Conservation (phyloP, 805 yeast genomes). For the Nakazawaea pomicola region DNA sequence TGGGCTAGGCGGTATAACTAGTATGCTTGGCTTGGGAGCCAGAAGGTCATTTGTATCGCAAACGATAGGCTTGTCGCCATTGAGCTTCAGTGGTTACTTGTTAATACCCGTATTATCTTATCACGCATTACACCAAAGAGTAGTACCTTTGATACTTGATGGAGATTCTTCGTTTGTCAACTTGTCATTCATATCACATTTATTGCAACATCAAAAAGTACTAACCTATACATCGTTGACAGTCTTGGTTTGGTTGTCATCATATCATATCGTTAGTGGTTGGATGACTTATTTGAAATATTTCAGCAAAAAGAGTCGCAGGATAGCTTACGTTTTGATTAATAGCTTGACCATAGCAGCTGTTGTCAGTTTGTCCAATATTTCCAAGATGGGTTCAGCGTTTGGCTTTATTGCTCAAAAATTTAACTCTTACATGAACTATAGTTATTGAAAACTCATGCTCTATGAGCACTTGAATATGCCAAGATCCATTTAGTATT, state of each 20-base stretch:
- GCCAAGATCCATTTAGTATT: conserved; percentile 82
- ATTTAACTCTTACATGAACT: conserved; percentile 17
- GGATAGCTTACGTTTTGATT: conserved; percentile 38
- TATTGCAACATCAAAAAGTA: conserved; percentile 21
- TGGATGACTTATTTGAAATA: conserved; percentile 39
- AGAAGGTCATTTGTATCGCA: conserved; percentile 40
- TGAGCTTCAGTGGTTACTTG: conserved; percentile 55
- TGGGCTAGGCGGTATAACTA: conserved; percentile 60
- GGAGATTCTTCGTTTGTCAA: conserved; percentile 60
- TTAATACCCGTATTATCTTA: conserved; percentile 37
- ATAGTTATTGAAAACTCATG: conserved; percentile 1
- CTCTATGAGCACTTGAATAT: conserved; percentile 45
- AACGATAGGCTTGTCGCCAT: conserved; percentile 47
- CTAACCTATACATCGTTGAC: conserved; percentile 28
- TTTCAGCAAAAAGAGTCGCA: conserved; percentile 35
- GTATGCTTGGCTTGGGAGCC: conserved; percentile 52
- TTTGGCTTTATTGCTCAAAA: conserved; percentile 20
- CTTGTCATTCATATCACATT: conserved; percentile 45
- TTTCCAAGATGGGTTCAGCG: conserved; percentile 18
- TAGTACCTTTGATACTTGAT: conserved; percentile 47
- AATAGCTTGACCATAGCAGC: conserved; percentile 31
- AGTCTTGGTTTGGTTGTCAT: conserved; percentile 29
- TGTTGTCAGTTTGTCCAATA: conserved; percentile 28
- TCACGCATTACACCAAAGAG: conserved; percentile 45
- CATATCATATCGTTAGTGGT: conserved; percentile 56